Evolutionary conservation across 1,284 basidiomycete genomes (phyloP), one percentile per base, ranked within the genome.

Genomic region (Athelia psychrophila): DNA sequence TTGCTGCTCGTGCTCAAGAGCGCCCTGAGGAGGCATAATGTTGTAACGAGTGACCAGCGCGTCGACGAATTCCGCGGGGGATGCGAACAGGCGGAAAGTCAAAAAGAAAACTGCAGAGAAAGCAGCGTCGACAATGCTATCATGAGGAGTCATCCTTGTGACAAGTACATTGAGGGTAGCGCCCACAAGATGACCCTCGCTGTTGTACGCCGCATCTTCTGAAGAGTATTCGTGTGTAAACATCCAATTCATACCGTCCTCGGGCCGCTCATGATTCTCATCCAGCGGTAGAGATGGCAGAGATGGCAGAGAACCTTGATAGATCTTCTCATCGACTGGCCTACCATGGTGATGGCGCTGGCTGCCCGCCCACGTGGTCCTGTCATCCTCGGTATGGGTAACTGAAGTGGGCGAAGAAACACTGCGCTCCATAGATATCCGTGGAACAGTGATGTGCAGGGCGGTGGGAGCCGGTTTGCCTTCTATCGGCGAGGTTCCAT

Each of bases 111-210:
- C 88, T 1, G 86, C 83, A 22, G 87, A 80, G 64, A 98, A 95
- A 0, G 84, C 83, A 16, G 87, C 77, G 60, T 98, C 95, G 27
- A 92, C 90, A 48, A 92, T 82, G 47, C 86, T 86, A 62, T 95
- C 93, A 64, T 96, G 92, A 2, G 95, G 92, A n/a, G 95, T 96
- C 86, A 99, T 90, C 72, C 92, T 93, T 71, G 96, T 95, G 9
- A 98, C 87, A 42, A 99, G 76, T 2, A 89, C 95, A 15, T 81
- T 78, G 51, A 99, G 75, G 2, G 94, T 95, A 1, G 94, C 97
- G 23, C 95, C 95, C 8, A 95, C 89, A 20, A 99, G 82, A 54
- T 86, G 82, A 2, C 94, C 94, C n/a, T 98, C 95, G 44, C 80
- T 79, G 67, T 96, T 97, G 75, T 92, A 95, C 1, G 90, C 83